Conservation (phyloP, 441 rosid genomes). For the Populus trichocarpa region DNA sequence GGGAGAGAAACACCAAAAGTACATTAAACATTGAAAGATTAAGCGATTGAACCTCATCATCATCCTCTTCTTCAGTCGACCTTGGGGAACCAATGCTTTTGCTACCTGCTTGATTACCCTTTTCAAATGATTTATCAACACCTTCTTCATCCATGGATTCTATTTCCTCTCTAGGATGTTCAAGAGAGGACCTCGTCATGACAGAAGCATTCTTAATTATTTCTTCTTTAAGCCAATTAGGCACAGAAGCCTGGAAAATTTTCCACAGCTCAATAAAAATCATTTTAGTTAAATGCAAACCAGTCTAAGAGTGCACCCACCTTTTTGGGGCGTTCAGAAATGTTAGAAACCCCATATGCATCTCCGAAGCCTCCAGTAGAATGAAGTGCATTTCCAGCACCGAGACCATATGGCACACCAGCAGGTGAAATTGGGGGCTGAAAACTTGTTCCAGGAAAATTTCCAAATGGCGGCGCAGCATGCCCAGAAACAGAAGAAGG, state of each 20-base stretch:
- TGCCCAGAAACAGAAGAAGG: conserved; percentile 63
- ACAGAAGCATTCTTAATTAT: conserved; percentile 65
- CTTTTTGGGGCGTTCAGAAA: conserved; percentile 82
- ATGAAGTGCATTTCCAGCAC: conserved; percentile 60
- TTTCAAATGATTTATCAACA: conserved; percentile 46
- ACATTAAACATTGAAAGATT: conserved; percentile 12
- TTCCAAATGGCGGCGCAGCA: conserved; percentile 59
- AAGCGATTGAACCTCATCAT: conserved; percentile 62
- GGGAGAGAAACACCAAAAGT: conserved; percentile 10
- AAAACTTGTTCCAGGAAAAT: conserved; percentile 61
- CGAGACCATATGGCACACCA: conserved; percentile 50
- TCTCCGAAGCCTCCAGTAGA: conserved; percentile 61
- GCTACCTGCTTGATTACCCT: conserved; percentile 53
- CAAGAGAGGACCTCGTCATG: conserved; percentile 55
- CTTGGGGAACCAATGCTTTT: conserved; percentile 69
- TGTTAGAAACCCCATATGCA: conserved; percentile 58
- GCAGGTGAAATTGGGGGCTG: conserved; percentile 55
- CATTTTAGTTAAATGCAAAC: conserved; percentile 14
- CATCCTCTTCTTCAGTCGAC: conserved; percentile 85
- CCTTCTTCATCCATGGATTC: conserved; percentile 59
- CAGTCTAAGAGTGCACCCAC: conserved; percentile 33
- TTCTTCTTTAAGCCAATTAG: conserved; percentile 98
- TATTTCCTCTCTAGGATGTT: conserved; percentile 49
- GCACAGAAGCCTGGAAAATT: conserved; percentile 72
- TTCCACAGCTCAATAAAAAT: conserved; percentile 22